phyloP scores from a whole-genome alignment of 202 grass and related monocot species.

The Panicum hallii region DNA sequence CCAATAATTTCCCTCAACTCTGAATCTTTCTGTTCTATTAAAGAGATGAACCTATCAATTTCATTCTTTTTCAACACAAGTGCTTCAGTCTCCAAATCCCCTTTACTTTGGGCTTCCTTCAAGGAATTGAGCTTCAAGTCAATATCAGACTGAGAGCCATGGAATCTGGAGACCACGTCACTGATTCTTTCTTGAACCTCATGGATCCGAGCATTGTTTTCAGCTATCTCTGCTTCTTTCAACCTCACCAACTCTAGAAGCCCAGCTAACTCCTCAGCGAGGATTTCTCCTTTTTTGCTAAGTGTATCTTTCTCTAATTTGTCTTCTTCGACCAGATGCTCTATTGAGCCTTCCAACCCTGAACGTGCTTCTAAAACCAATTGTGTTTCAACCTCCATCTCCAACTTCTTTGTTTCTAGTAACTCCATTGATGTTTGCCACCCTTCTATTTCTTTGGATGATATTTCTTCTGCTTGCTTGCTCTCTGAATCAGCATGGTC shows the following conservation, averaged over 20 bases:
- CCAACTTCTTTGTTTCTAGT: constrained; percentile 77
- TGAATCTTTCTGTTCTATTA: constrained; percentile 61
- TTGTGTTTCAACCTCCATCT: constrained; percentile 80
- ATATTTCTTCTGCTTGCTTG: constrained; percentile 69
- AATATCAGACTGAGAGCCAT: constrained; percentile 76
- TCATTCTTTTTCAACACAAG: constrained; percentile 70
- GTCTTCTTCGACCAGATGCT: constrained; percentile 77
- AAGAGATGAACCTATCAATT: constrained; percentile 67
- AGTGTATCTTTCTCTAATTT: constrained; percentile 70
- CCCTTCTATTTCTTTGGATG: constrained; percentile 71
- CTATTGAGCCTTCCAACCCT: constrained; percentile 76
- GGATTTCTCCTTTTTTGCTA: constrained; percentile 61
- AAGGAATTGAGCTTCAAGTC: constrained; percentile 65
- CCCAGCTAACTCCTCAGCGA: constrained; percentile 71
- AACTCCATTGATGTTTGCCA: constrained; percentile 88
- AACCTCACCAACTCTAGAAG: constrained; percentile 80
- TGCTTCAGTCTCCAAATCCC: constrained; percentile 64
- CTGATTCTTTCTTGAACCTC: constrained; percentile 82
- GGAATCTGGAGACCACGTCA: constrained; percentile 60
- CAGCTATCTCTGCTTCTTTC: constrained; percentile 90
- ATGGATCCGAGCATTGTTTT: constrained; percentile 78
- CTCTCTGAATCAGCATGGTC: constrained; percentile 67
- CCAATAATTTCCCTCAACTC: constrained; percentile 59
- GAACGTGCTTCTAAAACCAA: constrained; percentile 73
- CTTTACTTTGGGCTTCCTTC: constrained; percentile 59